phyloP scores from a whole-genome alignment of 2,329 filamentous ascomycete genomes.

The Neonectria hederae region DNA sequence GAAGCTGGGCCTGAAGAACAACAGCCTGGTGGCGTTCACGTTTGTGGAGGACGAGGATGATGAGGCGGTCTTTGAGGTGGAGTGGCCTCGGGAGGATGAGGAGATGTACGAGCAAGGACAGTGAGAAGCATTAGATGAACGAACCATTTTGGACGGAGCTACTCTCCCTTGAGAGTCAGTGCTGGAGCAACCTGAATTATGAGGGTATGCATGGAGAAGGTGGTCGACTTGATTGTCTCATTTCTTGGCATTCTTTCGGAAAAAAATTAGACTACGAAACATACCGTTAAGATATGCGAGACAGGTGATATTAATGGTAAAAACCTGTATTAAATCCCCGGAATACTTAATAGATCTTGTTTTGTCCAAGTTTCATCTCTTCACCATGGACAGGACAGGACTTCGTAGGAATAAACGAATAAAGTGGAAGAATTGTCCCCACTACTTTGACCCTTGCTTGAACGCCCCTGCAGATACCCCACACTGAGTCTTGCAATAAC shows the following conservation, averaged over 20 bases:
- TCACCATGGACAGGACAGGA: too few relatives aligned
- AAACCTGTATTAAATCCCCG: neutral
- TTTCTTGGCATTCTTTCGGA: neutral
- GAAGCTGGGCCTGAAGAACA: constrained; percentile 57
- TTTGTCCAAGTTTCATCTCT: neutral
- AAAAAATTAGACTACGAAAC: neutral
- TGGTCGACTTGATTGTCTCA: neutral
- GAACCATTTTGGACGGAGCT: neutral
- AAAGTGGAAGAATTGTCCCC: too few relatives aligned
- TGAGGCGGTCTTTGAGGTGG: constrained; percentile 55
- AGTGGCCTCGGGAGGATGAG: constrained; percentile 57
- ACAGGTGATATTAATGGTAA: neutral
- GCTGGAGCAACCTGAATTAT: neutral
- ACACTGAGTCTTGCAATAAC: neutral
- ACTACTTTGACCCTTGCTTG: neutral
- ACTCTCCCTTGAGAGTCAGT: neutral
- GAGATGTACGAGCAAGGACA: constrained; percentile 43
- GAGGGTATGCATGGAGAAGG: neutral
- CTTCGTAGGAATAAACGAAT: too few relatives aligned
- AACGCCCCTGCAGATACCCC: neutral
- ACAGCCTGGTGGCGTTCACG: constrained; percentile 60
- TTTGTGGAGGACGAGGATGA: constrained; percentile 53
- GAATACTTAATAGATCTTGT: neutral
- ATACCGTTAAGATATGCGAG: neutral
- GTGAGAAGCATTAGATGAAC: neutral